Conservation (phyloP, 768 basidiomycete species). For the Kwoniella sp. region DNA sequence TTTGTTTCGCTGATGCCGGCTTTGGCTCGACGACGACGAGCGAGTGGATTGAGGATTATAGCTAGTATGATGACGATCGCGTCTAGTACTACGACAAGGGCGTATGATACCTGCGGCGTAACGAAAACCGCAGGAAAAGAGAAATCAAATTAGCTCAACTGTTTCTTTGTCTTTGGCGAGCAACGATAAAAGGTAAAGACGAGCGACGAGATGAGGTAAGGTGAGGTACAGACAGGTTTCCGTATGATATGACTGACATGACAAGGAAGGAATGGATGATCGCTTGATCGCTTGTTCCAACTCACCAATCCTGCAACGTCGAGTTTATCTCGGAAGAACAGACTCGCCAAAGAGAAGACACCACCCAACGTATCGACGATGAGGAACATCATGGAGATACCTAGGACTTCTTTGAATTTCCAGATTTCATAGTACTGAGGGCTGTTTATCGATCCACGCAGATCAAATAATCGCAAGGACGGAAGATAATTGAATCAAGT, state of each 20-base stretch:
- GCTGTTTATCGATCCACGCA: too few species aligned
- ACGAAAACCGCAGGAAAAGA: too few species aligned
- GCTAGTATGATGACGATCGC: slow-evolving; percentile 65
- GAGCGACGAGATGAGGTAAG: too few species aligned
- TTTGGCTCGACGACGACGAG: slow-evolving; percentile 30
- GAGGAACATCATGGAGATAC: slow-evolving; percentile 73
- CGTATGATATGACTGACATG: too few species aligned
- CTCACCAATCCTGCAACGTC: slow-evolving; percentile 66
- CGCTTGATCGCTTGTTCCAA: too few species aligned
- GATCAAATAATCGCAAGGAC: too few species aligned
- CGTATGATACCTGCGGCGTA: slow-evolving; percentile 60
- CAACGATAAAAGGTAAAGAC: too few species aligned
- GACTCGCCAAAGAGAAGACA: slow-evolving; percentile 69
- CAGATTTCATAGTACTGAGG: slow-evolving; percentile 80
- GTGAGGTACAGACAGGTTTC: too few species aligned
- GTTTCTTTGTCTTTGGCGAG: too few species aligned
- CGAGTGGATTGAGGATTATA: slow-evolving; percentile 66
- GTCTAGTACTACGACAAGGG: slow-evolving; percentile 68
- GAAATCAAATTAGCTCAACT: too few species aligned
- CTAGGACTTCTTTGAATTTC: slow-evolving; percentile 60
- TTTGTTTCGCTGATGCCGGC: slow-evolving; percentile 17
- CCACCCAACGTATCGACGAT: slow-evolving; percentile 70
- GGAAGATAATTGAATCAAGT: too few species aligned
- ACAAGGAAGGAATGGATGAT: too few species aligned
- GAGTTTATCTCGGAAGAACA: slow-evolving; percentile 67